Percentiles rank a stretch among this genome's conserved stretches.
Evolutionary conservation across 129 eudicot species (phyloP).

Genomic region (Artemisia tridentata): DNA sequence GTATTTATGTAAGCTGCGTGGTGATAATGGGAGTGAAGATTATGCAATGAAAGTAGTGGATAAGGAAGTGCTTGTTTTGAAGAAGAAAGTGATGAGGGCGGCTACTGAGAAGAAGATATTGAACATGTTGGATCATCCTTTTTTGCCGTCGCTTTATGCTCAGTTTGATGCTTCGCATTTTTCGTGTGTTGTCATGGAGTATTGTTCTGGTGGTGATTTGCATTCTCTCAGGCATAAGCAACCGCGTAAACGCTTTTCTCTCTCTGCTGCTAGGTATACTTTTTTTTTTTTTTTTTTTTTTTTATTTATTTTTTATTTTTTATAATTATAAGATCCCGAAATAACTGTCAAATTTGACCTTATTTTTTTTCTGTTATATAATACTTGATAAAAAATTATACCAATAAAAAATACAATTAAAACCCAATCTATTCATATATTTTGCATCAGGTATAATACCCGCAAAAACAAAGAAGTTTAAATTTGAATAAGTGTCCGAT

Average conservation of each 20-base stretch:
- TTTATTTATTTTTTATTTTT: constrained; percentile 12
- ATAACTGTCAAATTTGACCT: no score
- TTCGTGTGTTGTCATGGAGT: constrained; percentile 91
- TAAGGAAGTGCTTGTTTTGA: constrained; percentile 55
- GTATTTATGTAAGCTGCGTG: constrained; percentile 61
- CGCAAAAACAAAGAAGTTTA: no score
- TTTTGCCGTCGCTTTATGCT: constrained; percentile 74
- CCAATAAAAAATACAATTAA: no score
- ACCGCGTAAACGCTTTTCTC: constrained; percentile 72
- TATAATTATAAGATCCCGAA: no score
- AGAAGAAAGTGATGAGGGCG: constrained; percentile 72
- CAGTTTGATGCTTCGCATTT: constrained; percentile 85
- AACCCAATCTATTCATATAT: no score
- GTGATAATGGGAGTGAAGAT: constrained; percentile 29
- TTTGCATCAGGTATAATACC: no score
- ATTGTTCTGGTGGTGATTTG: constrained; percentile 82
- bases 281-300: constrained; percentile 24
- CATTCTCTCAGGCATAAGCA: constrained; percentile 80
- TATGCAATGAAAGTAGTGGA: constrained; percentile 96
- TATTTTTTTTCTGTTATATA: no score
- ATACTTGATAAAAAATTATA: no score
- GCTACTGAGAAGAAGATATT: constrained; percentile 77
- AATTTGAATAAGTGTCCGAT: no score
- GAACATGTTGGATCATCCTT: constrained; percentile 87
- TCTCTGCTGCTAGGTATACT: constrained; percentile 70